Conservation (phyloP, 106 monocot genomes). For the Dendrobium catenatum region DNA sequence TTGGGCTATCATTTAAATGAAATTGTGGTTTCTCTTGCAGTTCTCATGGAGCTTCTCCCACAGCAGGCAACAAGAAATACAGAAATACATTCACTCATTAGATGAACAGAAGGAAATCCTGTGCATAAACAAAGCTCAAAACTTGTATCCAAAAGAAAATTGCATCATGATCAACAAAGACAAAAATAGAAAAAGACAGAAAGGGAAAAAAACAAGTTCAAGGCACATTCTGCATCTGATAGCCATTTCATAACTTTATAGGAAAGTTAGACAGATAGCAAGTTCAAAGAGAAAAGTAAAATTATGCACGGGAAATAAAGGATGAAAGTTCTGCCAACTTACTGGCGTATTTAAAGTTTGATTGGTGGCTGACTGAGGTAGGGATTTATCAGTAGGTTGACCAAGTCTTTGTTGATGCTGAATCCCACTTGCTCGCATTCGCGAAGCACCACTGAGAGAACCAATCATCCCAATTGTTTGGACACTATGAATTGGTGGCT, state of each 20-base stretch:
- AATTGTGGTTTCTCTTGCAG: neutral
- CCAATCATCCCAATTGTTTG: slow-evolving; percentile 11
- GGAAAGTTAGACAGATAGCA: neutral
- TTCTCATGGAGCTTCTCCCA: neutral
- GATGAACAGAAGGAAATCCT: neutral
- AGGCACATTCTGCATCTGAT: neutral
- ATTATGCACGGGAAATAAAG: neutral
- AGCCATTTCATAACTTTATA: neutral
- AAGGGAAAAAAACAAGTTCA: neutral
- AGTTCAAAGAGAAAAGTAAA: neutral
- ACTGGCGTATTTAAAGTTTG: neutral
- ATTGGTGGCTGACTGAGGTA: neutral
- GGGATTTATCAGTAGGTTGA: neutral
- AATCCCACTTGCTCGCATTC: neutral
- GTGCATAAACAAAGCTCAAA: too few relatives aligned
- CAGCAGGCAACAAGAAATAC: neutral
- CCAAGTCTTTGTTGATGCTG: slow-evolving; percentile 7
- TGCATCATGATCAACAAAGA: neutral
- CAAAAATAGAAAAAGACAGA: neutral
- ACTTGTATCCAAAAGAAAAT: neutral
- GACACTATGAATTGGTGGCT: neutral
- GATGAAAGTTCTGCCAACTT: neutral
- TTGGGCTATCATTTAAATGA: neutral
- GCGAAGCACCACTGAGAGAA: neutral
- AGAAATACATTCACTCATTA: neutral